These are phyloP conservation scores for Theileria luwenshuni DNA, from an alignment of 169 alveolate genomes.

Conservation along the genomic window DNA sequence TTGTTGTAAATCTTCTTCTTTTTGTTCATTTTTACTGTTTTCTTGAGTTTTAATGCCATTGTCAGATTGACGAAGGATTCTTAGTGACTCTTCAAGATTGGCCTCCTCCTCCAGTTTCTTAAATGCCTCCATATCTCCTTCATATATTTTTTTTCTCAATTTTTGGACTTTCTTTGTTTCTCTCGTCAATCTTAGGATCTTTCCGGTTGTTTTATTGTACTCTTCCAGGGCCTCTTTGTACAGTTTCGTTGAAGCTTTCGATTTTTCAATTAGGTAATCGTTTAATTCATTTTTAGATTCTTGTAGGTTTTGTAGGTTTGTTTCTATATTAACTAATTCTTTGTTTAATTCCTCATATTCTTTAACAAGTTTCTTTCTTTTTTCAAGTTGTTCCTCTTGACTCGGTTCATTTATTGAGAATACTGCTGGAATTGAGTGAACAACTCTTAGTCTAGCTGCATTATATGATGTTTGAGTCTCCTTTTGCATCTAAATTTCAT, in stretches of 20 bases:
- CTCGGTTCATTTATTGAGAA: constrained; percentile 46
- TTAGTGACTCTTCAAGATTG: background rate
- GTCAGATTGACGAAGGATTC: no score
- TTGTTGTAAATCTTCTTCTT: background rate
- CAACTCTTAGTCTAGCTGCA: constrained; percentile 44
- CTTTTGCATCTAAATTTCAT: no score
- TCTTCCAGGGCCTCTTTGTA: constrained; percentile 45
- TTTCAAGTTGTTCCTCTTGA: background rate
- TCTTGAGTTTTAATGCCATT: background rate
- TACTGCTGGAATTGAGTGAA: constrained; percentile 53
- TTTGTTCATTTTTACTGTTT: background rate
- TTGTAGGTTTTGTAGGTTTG: constrained; percentile 23
- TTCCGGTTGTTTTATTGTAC: constrained; percentile 24
- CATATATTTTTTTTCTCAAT: background rate
- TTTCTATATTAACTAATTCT: constrained; percentile 30
- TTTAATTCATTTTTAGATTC: constrained; percentile 21
- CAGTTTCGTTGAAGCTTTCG: constrained; percentile 7
- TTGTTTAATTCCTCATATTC: constrained; percentile 14
- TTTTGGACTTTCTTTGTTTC: constrained; percentile 14
- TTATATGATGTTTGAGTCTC: constrained; percentile 48
- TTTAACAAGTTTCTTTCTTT: constrained; percentile 29
- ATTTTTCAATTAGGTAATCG: constrained; percentile 26
- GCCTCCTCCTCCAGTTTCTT: constrained; percentile 28
- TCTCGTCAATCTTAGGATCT: constrained; percentile 3
- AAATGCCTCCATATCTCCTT: constrained; percentile 26